Evolutionary conservation across 306 rosid genomes (phyloP), one percentile per base, ranked within the genome.

Genomic region (Comarum palustre): DNA sequence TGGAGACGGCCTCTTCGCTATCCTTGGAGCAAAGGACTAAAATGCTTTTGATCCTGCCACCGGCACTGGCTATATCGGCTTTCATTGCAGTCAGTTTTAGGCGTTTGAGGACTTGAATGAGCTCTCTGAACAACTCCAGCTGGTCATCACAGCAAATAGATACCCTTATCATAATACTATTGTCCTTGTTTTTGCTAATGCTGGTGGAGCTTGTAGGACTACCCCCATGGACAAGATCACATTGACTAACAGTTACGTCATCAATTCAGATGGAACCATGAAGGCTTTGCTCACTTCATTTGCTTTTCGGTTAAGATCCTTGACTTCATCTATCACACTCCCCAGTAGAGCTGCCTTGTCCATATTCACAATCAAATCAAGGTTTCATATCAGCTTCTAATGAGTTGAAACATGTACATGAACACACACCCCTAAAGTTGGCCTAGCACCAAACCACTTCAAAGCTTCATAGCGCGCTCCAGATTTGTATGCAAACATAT

Each of bases 341-440:
- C 99, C 97, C 57, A 95, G 73, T 39, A 95, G 81, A 51, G 99
- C 96, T 66, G 99, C 99, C 70, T 91, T 95, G 87, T 95, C 97
- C 99, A 95, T 91, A 97, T 95, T 80, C 77, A 46, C 16, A 82
- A 80, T 70, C 72, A 80, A 2, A 66, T 32, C 43, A 31, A 61
- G 45, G 67, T 29, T 25, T 9, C 63, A 29, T 29, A 59, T 59
- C 39, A 59, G 65, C 29, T 27, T 14, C 64, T 59, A 20, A 11
- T 52, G 59, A 5, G 12, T 52, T 9, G 59, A 22, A 38, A 52
- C 29, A 12, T 27, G 20, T 59, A 59, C 65, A 59, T 14, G 6
- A 25, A 22, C 19, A 59, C 64, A 57, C 63, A 25, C 34, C 8
- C 34, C 8, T 22, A 22, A 58, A 58, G 36, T 27, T 12, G 36